Base-by-base conservation (phyloP, 768 basidiomycete genomes). In the Xerocomellus dryophilus region DNA sequence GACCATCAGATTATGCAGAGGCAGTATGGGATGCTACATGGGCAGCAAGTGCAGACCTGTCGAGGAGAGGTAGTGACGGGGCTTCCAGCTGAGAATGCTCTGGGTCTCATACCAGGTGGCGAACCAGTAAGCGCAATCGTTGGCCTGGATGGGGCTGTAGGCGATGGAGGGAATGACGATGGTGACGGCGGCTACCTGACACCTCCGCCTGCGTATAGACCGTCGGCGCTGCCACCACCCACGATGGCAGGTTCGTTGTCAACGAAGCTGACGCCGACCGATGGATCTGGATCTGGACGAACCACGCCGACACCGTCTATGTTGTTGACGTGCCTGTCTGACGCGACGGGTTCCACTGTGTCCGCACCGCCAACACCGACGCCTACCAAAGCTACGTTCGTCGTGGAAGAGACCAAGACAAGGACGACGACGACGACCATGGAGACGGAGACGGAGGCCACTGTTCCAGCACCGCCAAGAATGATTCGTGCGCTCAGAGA, bases 1-100 rank as follows among this genome's bases (percentile, higher is more conserved):
- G 66, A 67, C 12, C 53, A 57, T 20, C 58, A 58, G 46, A 54
- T 55, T 25, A 56, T 58, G 23, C 56, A 40, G 12, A 54, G 49
- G 21, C 51, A 65, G 23, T 56, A 29, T 39, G 53, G 48, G 17
- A 51, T 59, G 53, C 34, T 38, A 38, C 49, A 23, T 43, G 62
- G 36, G 1, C 56, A 47, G 7, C 55, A 47, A 34, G 18, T 35
- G 7, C 53, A 56, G n/a, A 34, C 25, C 18, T 34, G 43, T 50
- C 43, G n/a, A 51, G 34, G 20, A 21, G 45, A 54, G 34, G 35
- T 29, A 3, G 35, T 35, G 10, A 21, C 46, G 5, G 43, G 32
- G 21, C 29, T 36, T 9, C 29, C 51, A 3, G 17, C 18, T 10
- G 50, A 42, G 7, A 61, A 61, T 46, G 47, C 53, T 2, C 20